A percentile compares a stretch with the other conserved stretches of the same genome.
Conservation (phyloP, 768 basidiomycete species). For the Suillus fuscotomentosus region DNA sequence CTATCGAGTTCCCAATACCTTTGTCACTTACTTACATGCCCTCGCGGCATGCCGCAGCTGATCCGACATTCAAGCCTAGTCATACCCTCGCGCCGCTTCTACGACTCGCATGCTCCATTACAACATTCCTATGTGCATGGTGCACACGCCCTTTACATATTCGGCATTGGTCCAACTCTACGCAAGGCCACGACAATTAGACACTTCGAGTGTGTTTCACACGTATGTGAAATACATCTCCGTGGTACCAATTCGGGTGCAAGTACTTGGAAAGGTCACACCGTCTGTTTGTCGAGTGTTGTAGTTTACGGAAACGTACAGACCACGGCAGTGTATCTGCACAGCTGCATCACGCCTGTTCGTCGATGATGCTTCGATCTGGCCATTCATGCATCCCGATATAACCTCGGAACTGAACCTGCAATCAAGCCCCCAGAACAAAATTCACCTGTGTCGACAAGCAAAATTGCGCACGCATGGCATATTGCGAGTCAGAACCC, state of each 20-base stretch:
- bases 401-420: neutral
- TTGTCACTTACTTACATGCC: neutral
- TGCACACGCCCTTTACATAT: slow-evolving; percentile 15
- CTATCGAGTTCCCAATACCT: neutral
- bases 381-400: neutral
- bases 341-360: too few species aligned
- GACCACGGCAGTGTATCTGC: too few species aligned
- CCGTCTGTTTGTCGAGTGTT: neutral
- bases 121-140: slow-evolving; percentile 14
- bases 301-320: neutral
- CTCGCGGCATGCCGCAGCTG: neutral
- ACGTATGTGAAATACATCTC: neutral
- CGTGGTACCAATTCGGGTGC: neutral
- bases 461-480: neutral
- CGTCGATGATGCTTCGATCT: neutral
- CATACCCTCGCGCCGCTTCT: neutral
- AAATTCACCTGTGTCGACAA: neutral
- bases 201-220: slow-evolving; percentile 12
- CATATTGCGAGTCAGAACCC: neutral
- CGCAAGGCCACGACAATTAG: slow-evolving; percentile 20
- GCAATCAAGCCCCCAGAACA: neutral
- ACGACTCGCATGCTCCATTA: slow-evolving; percentile 8
- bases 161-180: slow-evolving; percentile 23
- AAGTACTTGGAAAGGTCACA: neutral
- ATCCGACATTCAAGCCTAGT: neutral